A percentile compares a stretch with the other conserved stretches of the same genome.
Evolutionary conservation across 495 filamentous ascomycete species (phyloP).

Genomic region (Cairneyella variabilis): DNA sequence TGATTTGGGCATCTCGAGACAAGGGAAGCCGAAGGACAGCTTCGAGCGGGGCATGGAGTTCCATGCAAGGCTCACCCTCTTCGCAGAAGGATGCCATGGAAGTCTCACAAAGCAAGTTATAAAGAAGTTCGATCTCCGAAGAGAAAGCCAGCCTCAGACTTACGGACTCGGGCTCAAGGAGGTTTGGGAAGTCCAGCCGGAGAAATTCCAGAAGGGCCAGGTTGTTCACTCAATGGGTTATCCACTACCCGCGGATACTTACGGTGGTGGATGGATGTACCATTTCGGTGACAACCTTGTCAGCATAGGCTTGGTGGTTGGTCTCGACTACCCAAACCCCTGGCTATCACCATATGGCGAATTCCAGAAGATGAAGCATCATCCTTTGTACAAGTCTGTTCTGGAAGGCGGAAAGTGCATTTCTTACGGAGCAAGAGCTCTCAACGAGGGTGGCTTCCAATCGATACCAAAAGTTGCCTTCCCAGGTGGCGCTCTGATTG

Average conservation of each 20-base stretch:
- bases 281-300: constrained; percentile 98
- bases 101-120: constrained; percentile 93
- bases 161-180: constrained; percentile 95
- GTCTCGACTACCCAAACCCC: constrained; percentile 93
- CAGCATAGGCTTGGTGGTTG: constrained; percentile 87
- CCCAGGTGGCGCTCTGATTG: constrained; percentile 92
- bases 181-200: constrained; percentile 92
- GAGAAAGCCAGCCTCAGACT: constrained; percentile 88
- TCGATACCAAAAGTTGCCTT: constrained; percentile 96
- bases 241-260: constrained; percentile 82
- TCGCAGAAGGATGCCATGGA: constrained; percentile 94
- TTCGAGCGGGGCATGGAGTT: constrained; percentile 99
- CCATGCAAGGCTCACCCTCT: constrained; percentile 88
- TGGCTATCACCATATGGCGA: constrained; percentile 95
- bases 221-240: constrained; percentile 92
- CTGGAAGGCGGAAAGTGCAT: constrained; percentile 96
- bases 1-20: constrained; percentile 77
- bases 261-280: constrained; percentile 97
- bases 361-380: constrained; percentile 98
- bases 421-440: constrained; percentile 88
- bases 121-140: constrained; percentile 89
- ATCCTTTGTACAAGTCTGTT: constrained; percentile 77
- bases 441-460: constrained; percentile 96
- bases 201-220: constrained; percentile 85
- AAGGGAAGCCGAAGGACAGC: constrained; percentile 81